Percentiles rank a stretch among this genome's conserved stretches.
phyloP scores from a whole-genome alignment of 108 stramenopile species.

The Skeletonema potamos region DNA sequence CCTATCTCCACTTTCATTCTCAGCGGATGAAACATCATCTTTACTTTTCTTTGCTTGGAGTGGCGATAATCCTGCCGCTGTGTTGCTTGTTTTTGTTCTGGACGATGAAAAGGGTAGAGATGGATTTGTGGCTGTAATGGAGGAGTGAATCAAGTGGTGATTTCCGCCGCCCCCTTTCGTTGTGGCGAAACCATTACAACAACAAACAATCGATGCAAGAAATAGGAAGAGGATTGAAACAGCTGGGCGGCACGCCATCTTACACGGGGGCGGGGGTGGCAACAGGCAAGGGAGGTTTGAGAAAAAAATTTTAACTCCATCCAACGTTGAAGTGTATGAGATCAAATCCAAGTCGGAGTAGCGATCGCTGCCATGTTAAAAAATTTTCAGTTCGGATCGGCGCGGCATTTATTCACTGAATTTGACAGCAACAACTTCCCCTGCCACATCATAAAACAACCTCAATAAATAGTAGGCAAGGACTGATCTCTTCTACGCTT shows the following conservation, averaged over 20 bases:
- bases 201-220: not conserved
- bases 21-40: not conserved
- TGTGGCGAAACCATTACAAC: not conserved
- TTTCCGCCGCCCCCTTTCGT: not conserved
- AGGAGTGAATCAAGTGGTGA: not conserved
- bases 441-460: too few relatives aligned
- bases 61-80: not conserved
- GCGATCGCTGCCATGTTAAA: too few relatives aligned
- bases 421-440: too few relatives aligned
- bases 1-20: conserved; percentile 10
- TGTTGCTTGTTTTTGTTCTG: not conserved
- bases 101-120: not conserved
- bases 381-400: too few relatives aligned
- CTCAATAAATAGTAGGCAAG: too few relatives aligned
- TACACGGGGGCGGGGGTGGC: too few relatives aligned
- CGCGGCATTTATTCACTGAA: too few relatives aligned
- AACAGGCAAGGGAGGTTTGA: too few relatives aligned
- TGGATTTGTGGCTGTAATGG: not conserved
- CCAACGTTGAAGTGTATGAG: too few relatives aligned
- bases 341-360: too few relatives aligned
- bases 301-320: too few relatives aligned
- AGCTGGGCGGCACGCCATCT: not conserved
- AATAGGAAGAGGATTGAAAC: not conserved
- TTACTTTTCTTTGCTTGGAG: not conserved
- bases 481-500: too few relatives aligned